These are phyloP conservation scores for Amniculicola lignicola DNA, from an alignment of 495 filamentous ascomycete species.

Conservation along the genomic window DNA sequence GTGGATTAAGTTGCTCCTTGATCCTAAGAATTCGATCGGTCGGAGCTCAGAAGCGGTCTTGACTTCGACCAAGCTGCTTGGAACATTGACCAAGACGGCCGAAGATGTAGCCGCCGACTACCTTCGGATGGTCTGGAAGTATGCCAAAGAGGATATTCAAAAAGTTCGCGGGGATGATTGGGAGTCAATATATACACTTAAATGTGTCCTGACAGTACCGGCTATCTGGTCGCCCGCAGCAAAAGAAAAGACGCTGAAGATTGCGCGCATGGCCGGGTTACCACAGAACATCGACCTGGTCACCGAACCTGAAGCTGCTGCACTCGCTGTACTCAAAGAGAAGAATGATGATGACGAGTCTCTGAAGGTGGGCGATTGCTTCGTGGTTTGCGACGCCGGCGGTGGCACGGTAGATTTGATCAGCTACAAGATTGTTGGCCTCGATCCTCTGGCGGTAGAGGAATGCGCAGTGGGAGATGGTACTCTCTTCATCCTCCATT, in stretches of 20 bases:
- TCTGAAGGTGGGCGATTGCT: slow-evolving; percentile 6
- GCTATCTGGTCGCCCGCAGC: slow-evolving; percentile 17
- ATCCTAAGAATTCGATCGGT: slow-evolving; percentile 2
- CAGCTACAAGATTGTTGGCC: slow-evolving; percentile 12
- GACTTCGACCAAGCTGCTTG: not conserved
- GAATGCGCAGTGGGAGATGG: slow-evolving; percentile 15
- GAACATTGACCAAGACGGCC: slow-evolving; percentile 2
- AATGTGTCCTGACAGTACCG: slow-evolving; percentile 19
- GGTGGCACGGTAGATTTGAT: slow-evolving; percentile 25
- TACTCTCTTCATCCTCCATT: not conserved
- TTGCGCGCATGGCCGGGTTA: slow-evolving; percentile 8
- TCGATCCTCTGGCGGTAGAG: slow-evolving; percentile 16
- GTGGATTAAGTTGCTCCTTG: slow-evolving; percentile 16
- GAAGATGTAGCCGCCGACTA: slow-evolving; percentile 28
- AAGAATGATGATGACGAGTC: not conserved
- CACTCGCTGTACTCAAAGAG: slow-evolving; percentile 7
- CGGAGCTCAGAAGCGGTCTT: slow-evolving; percentile 2
- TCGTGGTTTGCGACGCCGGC: slow-evolving; percentile 26
- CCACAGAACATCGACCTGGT: slow-evolving; percentile 4
- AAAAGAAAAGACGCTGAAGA: slow-evolving; percentile 11
- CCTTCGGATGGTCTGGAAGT: slow-evolving; percentile 15
- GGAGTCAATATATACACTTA: slow-evolving; percentile 1
- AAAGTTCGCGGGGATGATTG: slow-evolving; percentile 2
- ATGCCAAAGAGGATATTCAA: slow-evolving; percentile 4
- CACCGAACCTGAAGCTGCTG: slow-evolving; percentile 26